Evolutionary conservation across 345 rosid genomes (phyloP), one percentile per base, ranked within the genome.

Genomic region (rapeseed (Brassica napus)): DNA sequence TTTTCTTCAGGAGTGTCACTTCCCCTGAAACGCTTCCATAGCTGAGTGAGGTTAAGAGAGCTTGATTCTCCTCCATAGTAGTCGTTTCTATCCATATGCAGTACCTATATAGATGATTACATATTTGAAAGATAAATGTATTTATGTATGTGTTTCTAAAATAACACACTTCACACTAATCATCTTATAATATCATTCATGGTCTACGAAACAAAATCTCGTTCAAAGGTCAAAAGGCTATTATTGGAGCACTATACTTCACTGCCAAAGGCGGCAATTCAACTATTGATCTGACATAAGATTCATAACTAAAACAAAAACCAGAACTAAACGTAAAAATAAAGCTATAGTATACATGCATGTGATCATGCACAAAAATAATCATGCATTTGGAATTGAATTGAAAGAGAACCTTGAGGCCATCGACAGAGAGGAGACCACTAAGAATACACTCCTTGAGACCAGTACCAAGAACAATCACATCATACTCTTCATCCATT

Each of bases 371-470:
- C 18, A 70, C 30, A 34, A n/a, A 70, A 31, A 54, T 8, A 42
- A 59, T 10, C 24, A 23, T 14, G 7, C 14, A 55, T 52, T 64
- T 16, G 30, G 44, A 67, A 58, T 1, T 69, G 3, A 54, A 6
- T 8, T 3, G 59, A 61, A 18, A 6, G 5, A 68, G 15, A 57
- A 91, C 97, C 89, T 93, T 95, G 89, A 91, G 97, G 49, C 97
- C 98, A 84, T 91, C 87, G 58, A 91, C 97, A 32, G 95, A 95
- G 81, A 95, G 93, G 57, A 95, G 93, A 5, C 98, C 98, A 7
- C 97, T 91, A 81, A 91, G 97, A 78, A 94, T 94, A 86, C 98
- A 94, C 81, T 94, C 94, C 81, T 94, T 94, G 68, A 92, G 97
- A 71, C 97, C 97, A 5, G 94, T 94, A 67, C 97, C 98, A n/a